A percentile compares a stretch with the other conserved stretches of the same genome.
These are phyloP conservation scores for Cladosporium sp. DNA, from an alignment of 2,329 filamentous ascomycete species.

Conservation along the genomic window DNA sequence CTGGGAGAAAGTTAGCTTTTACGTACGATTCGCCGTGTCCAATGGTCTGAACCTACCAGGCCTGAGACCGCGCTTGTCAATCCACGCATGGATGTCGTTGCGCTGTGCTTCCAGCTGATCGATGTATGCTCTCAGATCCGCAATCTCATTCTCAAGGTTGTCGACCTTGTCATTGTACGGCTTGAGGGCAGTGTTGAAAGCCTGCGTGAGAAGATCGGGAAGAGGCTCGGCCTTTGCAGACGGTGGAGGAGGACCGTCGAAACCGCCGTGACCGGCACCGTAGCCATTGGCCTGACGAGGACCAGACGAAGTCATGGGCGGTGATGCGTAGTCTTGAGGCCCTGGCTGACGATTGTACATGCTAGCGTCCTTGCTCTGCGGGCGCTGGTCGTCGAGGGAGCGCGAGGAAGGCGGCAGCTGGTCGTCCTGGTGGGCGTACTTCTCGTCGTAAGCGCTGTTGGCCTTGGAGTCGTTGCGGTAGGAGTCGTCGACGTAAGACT, in stretches of 20 bases:
- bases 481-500: slow-evolving; percentile 48
- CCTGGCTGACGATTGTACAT: slow-evolving; percentile 38
- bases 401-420: slow-evolving; percentile 38
- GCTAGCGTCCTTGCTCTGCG: slow-evolving; percentile 24
- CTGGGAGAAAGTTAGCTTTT: slow-evolving; percentile 27
- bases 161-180: slow-evolving; percentile 53
- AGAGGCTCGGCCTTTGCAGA: slow-evolving; percentile 36
- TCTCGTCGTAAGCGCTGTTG: slow-evolving; percentile 46
- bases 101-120: slow-evolving; percentile 50
- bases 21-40: not conserved
- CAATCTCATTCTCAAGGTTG: slow-evolving; percentile 47
- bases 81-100: slow-evolving; percentile 51
- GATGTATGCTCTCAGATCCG: slow-evolving; percentile 47
- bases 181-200: slow-evolving; percentile 51
- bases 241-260: slow-evolving; percentile 18
- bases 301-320: slow-evolving; percentile 17
- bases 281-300: slow-evolving; percentile 21
- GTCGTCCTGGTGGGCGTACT: slow-evolving; percentile 30
- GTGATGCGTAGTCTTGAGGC: slow-evolving; percentile 34
- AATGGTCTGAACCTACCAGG: slow-evolving; percentile 39
- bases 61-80: slow-evolving; percentile 51
- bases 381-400: slow-evolving; percentile 27
- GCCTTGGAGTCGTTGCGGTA: slow-evolving; percentile 37
- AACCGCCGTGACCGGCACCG: slow-evolving; percentile 16
- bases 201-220: slow-evolving; percentile 48